A percentile compares a stretch with the other conserved stretches of the same genome.
These are phyloP conservation scores for Salix brachista DNA, from an alignment of 345 rosid genomes.

Conservation along the genomic window DNA sequence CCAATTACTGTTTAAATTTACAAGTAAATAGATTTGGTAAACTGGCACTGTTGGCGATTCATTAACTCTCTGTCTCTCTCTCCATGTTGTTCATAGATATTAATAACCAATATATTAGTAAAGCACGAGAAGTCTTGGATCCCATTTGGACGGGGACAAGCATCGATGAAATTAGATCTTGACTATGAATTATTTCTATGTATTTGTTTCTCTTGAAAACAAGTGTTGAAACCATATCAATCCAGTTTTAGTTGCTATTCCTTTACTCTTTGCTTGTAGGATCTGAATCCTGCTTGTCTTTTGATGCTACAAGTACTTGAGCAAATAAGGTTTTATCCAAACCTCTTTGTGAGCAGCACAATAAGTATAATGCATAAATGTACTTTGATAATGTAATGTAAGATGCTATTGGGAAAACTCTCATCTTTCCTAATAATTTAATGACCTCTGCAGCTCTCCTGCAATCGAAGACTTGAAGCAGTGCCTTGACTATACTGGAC, in stretches of 20 bases:
- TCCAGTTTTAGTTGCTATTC: not conserved
- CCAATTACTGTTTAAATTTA: not conserved
- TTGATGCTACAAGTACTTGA: not conserved
- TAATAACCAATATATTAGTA: not conserved
- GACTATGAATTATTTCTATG: not conserved
- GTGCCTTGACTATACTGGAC: slow-evolving; percentile 94
- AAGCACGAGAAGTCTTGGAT: not conserved
- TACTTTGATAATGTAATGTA: slow-evolving; percentile 4
- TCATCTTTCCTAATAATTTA: slow-evolving; percentile 12
- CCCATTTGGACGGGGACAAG: not conserved
- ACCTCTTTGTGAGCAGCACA: not conserved
- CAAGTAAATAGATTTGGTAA: not conserved
- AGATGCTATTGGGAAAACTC: slow-evolving; percentile 4
- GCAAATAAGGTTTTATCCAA: not conserved
- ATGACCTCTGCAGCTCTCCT: slow-evolving; percentile 56
- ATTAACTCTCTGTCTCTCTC: not conserved
- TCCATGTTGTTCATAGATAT: not conserved
- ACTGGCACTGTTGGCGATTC: not conserved
- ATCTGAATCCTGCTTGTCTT: not conserved
- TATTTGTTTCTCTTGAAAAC: not conserved
- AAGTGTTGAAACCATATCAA: not conserved
- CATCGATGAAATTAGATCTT: not conserved
- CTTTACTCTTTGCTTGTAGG: not conserved
- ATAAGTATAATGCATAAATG: slow-evolving; percentile 7
- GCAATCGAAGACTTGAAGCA: slow-evolving; percentile 94